phyloP scores from a whole-genome alignment of 2,329 filamentous ascomycete species.

The Fusarium tricinctum region DNA sequence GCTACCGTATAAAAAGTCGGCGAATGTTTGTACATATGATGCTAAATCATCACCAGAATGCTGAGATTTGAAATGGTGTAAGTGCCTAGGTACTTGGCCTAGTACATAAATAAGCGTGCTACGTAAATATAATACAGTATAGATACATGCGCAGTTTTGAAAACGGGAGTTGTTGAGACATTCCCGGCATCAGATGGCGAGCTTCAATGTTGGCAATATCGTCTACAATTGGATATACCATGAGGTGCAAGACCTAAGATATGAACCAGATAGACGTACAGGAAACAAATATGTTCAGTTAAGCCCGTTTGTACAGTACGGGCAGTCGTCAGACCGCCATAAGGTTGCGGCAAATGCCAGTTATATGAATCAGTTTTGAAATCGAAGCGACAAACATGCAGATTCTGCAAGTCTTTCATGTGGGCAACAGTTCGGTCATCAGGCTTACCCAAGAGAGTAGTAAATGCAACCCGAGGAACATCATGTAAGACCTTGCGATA shows the following conservation, averaged over 20 bases:
- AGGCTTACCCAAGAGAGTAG: too few species aligned
- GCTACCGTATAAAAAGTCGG: too few species aligned
- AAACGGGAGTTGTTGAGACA: neutral
- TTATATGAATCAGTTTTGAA: neutral
- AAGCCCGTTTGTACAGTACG: neutral
- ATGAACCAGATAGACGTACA: neutral
- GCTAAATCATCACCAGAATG: too few species aligned
- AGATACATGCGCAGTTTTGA: neutral
- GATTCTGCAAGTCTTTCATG: too few species aligned
- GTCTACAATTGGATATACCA: neutral
- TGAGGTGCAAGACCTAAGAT: neutral
- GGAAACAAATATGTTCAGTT: neutral
- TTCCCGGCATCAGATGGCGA: neutral
- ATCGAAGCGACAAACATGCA: neutral
- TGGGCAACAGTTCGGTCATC: too few species aligned
- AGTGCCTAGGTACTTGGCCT: too few species aligned
- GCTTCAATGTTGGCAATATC: neutral
- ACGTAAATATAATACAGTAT: accelerated
- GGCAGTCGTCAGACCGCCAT: neutral
- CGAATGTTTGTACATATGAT: too few species aligned
- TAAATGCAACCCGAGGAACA: neutral
- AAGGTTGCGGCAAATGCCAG: neutral
- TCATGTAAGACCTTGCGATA: neutral
- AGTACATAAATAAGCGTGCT: neutral
- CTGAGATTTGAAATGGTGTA: too few species aligned